phyloP scores from a whole-genome alignment of 352 stramenopile species.

The Pythium apleroticum region DNA sequence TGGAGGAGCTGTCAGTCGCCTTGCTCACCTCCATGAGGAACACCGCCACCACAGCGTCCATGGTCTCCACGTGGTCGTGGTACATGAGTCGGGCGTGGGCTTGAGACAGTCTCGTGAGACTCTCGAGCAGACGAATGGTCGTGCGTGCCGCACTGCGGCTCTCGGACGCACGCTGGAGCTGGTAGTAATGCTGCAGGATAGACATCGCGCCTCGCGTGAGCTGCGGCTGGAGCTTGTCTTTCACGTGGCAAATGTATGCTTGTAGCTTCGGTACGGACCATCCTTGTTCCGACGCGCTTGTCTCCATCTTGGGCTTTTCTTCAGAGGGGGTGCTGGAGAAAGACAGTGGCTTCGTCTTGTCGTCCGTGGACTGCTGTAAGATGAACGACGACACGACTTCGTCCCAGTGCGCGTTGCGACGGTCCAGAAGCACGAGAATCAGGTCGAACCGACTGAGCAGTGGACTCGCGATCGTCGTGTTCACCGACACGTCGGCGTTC shows the following conservation, averaged over 20 bases:
- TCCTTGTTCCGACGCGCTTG: neutral
- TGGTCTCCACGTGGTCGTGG: conserved; percentile 58
- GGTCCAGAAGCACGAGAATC: conserved; percentile 95
- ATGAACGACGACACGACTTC: conserved; percentile 94
- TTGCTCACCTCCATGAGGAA: conserved; percentile 82
- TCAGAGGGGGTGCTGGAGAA: conserved; percentile 20
- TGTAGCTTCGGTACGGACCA: conserved; percentile 92
- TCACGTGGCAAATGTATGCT: conserved; percentile 92
- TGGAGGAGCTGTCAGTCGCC: conserved; percentile 55
- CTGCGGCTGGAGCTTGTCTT: conserved; percentile 84
- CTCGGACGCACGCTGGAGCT: conserved; percentile 66
- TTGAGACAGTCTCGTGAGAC: conserved; percentile 90
- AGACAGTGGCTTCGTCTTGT: conserved; percentile 9
- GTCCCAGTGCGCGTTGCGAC: conserved; percentile 86
- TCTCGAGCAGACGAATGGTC: conserved; percentile 95
- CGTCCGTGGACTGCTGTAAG: conserved; percentile 80
- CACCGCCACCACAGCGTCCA: conserved; percentile 78
- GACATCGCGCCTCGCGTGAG: conserved; percentile 78
- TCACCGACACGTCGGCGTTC: conserved; percentile 88
- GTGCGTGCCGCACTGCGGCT: conserved; percentile 71
- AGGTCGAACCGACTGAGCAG: conserved; percentile 98
- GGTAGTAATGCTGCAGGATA: conserved; percentile 93
- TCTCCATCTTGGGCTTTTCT: conserved; percentile 25
- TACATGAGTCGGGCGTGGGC: conserved; percentile 90
- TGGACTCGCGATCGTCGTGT: conserved; percentile 95